Evolutionary conservation across 805 yeast species (phyloP).

Genomic region (Nakazawaea ambrosiae): DNA sequence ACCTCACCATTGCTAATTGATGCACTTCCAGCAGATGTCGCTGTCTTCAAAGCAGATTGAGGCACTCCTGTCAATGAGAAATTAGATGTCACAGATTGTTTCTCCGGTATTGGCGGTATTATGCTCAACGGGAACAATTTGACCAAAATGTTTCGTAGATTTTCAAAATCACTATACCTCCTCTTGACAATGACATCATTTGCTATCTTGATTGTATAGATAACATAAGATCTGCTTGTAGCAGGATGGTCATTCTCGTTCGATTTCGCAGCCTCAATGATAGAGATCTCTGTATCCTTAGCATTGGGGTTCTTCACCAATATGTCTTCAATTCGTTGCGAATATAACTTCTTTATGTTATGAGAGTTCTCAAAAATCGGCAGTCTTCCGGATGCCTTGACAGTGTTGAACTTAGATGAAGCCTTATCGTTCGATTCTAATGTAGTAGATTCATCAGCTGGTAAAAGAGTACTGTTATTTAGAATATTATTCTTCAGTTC

Average conservation of each 20-base stretch:
- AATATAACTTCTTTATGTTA: neutral
- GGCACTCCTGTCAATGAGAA: slow-evolving; percentile 5
- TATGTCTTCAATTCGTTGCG: slow-evolving; percentile 9
- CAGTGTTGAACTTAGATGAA: too few relatives aligned
- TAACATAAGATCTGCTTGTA: slow-evolving; percentile 60
- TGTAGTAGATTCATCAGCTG: neutral
- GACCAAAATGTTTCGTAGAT: slow-evolving; percentile 62
- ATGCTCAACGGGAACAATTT: slow-evolving; percentile 74
- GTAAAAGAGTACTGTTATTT: too few relatives aligned
- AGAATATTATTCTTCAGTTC: too few relatives aligned
- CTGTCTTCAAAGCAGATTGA: slow-evolving; percentile 1
- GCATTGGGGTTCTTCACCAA: slow-evolving; percentile 3
- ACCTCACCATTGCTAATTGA: neutral
- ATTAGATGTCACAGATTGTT: slow-evolving; percentile 48
- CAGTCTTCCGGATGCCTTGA: too few relatives aligned
- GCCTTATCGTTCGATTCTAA: too few relatives aligned
- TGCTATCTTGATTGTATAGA: slow-evolving; percentile 71
- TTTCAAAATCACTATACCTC: slow-evolving; percentile 89
- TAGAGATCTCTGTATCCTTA: slow-evolving; percentile 21
- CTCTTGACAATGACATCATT: slow-evolving; percentile 59
- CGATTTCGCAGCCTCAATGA: slow-evolving; percentile 80
- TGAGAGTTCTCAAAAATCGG: neutral
- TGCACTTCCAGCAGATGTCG: neutral
- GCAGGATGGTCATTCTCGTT: slow-evolving; percentile 51
- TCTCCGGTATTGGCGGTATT: slow-evolving; percentile 92